phyloP scores from a whole-genome alignment of 345 rosid species.

The Camelina sativa region DNA sequence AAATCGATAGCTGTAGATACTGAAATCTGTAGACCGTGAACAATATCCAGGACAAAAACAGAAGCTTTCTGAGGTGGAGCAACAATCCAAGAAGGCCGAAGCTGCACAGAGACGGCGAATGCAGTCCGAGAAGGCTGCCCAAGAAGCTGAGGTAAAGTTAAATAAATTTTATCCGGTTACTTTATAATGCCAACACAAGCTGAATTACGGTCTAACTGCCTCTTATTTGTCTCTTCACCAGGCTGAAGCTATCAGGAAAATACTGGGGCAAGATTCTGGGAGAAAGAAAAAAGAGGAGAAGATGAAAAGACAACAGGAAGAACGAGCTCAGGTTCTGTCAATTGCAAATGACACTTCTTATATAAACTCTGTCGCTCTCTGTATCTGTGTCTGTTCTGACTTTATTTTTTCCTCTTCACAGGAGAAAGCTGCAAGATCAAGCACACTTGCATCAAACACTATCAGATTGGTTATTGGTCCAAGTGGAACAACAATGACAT shows the following conservation, averaged over 20 bases:
- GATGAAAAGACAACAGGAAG: conserved; percentile 62
- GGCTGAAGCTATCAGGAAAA: conserved; percentile 87
- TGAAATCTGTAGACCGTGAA: conserved; percentile 19
- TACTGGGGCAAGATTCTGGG: conserved; percentile 75
- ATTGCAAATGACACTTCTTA: neutral
- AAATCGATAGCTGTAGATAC: neutral
- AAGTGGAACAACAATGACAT: conserved; percentile 61
- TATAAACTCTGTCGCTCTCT: neutral
- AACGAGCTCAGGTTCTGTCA: conserved; percentile 58
- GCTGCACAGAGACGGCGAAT: conserved; percentile 77
- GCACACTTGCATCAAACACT: conserved; percentile 55
- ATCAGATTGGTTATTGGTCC: conserved; percentile 69
- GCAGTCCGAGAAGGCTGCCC: conserved; percentile 80
- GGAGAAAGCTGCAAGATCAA: conserved; percentile 62
- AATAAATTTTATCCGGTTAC: neutral
- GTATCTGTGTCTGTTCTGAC: conserved; percentile 11
- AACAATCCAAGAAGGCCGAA: conserved; percentile 70
- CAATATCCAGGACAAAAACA: conserved; percentile 63
- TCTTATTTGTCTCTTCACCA: conserved; percentile 36
- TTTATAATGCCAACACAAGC: conserved; percentile 10
- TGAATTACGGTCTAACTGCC: neutral
- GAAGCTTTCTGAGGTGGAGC: conserved; percentile 74
- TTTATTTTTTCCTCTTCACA: conserved; percentile 4
- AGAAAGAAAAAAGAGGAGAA: conserved; percentile 77
- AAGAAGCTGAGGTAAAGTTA: conserved; percentile 64